Evolutionary conservation across 768 basidiomycete species (phyloP).

Genomic region (Psilocybe tampanensis): DNA sequence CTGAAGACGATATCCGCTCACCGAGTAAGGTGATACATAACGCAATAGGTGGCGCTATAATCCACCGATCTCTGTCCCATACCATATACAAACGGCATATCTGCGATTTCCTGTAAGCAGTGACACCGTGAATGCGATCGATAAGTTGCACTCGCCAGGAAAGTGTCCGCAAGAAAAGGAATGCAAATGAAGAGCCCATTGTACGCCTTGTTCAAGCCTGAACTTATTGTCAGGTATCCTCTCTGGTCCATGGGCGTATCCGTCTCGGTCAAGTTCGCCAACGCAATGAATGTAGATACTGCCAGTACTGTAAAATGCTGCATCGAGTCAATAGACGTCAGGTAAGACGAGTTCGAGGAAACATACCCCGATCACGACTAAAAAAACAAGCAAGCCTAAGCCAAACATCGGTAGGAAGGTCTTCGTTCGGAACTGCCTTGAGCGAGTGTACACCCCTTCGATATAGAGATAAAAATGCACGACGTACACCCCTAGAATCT

Average conservation of each 20-base stretch:
- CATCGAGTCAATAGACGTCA: too few relatives aligned
- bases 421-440: not conserved
- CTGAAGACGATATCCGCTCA: not conserved
- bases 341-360: too few relatives aligned
- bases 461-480: not conserved
- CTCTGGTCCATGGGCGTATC: not conserved
- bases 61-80: not conserved
- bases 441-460: not conserved
- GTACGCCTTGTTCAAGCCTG: not conserved
- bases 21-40: not conserved
- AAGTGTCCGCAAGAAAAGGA: not conserved
- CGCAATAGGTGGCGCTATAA: not conserved
- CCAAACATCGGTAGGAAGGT: not conserved
- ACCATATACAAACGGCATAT: slow-evolving; percentile 3
- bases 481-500: not conserved
- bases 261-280: not conserved
- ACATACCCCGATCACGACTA: not conserved
- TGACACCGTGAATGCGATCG: too few relatives aligned
- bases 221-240: not conserved
- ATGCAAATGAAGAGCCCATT: not conserved
- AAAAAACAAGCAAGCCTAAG: not conserved
- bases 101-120: not conserved
- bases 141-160: not conserved
- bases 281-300: not conserved
- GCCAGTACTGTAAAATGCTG: not conserved